Conservation (phyloP, 2,329 filamentous ascomycete genomes). For the Westerdykella aurantiaca region DNA sequence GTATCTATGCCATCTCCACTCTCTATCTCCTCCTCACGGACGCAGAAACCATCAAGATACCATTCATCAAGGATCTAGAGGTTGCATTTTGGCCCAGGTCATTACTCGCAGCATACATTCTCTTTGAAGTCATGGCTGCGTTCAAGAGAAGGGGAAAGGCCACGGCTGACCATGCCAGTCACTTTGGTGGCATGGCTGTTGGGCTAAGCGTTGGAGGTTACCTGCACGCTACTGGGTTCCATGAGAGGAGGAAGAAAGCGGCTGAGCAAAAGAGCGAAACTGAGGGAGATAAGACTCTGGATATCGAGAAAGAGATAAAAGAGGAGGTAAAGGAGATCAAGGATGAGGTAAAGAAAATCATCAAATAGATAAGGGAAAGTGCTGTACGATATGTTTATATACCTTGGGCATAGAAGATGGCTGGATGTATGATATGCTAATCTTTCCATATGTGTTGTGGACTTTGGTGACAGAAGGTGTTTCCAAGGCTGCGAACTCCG, state of each 20-base stretch:
- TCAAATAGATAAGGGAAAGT: not conserved
- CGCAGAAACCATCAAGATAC: slow-evolving; percentile 26
- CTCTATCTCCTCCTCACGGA: slow-evolving; percentile 31
- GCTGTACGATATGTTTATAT: too few relatives aligned
- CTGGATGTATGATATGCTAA: too few relatives aligned
- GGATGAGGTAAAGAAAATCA: slow-evolving; percentile 32
- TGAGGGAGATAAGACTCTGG: slow-evolving; percentile 16
- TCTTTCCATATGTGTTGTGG: too few relatives aligned
- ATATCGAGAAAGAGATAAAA: slow-evolving; percentile 19
- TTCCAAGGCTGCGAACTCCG: too few relatives aligned
- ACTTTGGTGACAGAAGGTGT: too few relatives aligned
- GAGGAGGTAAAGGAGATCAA: slow-evolving; percentile 27
- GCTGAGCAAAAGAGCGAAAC: slow-evolving; percentile 10
- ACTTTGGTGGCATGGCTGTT: slow-evolving; percentile 31
- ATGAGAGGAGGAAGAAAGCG: slow-evolving; percentile 10
- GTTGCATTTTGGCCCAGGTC: slow-evolving; percentile 28
- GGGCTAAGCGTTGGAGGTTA: slow-evolving; percentile 24
- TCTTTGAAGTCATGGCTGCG: slow-evolving; percentile 19
- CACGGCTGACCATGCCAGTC: slow-evolving; percentile 29
- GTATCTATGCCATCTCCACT: slow-evolving; percentile 28
- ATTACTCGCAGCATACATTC: slow-evolving; percentile 23
- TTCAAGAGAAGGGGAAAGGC: slow-evolving; percentile 4
- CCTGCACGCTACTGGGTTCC: slow-evolving; percentile 21
- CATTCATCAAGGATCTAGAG: slow-evolving; percentile 22
- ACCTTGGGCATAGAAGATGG: too few relatives aligned